A percentile compares a stretch with the other conserved stretches of the same genome.
phyloP scores from a whole-genome alignment of 306 rosid genomes.

The Benincasa hispida region DNA sequence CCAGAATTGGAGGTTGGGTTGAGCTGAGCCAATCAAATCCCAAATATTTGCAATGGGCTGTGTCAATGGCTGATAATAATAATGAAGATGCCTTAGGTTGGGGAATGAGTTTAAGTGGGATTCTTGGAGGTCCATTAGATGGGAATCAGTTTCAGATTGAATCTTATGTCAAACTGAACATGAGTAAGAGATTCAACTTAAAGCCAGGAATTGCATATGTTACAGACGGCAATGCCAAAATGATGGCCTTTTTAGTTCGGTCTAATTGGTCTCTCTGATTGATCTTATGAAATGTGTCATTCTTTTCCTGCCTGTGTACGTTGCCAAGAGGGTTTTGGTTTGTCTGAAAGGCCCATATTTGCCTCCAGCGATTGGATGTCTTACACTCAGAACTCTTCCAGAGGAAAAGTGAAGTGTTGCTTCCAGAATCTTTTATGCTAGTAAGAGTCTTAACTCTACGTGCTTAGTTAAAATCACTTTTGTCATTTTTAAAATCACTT shows the following conservation, averaged over 20 bases:
- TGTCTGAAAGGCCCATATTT: background rate
- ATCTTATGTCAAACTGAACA: slow-evolving; percentile 50
- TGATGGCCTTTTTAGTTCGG: slow-evolving; percentile 52
- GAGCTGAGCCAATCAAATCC: slow-evolving; percentile 47
- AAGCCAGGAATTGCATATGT: slow-evolving; percentile 69
- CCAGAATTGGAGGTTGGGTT: slow-evolving; percentile 75
- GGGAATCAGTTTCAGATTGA: slow-evolving; percentile 59
- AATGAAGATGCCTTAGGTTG: slow-evolving; percentile 68
- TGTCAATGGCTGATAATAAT: slow-evolving; percentile 51
- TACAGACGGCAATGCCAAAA: slow-evolving; percentile 34
- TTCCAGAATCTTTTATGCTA: background rate
- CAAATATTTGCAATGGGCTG: slow-evolving; percentile 42
- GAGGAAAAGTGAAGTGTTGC: background rate
- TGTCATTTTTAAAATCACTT: no score
- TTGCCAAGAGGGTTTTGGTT: background rate
- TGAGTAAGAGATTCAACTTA: slow-evolving; percentile 46
- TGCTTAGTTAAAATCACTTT: no score
- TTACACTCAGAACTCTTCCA: background rate
- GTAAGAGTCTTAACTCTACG: background rate
- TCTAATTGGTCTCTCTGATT: slow-evolving; percentile 63
- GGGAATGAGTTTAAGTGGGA: slow-evolving; percentile 63
- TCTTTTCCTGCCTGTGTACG: background rate
- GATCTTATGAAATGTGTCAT: background rate
- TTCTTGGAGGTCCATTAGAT: slow-evolving; percentile 22
- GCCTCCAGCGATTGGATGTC: background rate